phyloP scores from a whole-genome alignment of 148 eudicot genomes.

The Persicaria maculosa region DNA sequence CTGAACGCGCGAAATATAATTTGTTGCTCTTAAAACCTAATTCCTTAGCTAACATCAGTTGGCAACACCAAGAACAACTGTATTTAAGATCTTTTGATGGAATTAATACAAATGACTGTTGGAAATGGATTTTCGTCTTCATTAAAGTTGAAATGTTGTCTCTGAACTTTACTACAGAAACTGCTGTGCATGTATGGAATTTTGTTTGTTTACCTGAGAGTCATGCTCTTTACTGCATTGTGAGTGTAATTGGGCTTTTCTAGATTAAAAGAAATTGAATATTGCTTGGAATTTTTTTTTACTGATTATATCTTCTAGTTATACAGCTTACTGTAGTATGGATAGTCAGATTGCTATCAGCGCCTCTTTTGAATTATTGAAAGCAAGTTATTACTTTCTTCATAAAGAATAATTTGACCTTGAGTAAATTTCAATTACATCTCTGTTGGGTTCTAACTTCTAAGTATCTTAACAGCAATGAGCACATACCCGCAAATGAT shows the following conservation, averaged over 20 bases:
- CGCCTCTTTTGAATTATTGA: too few species aligned
- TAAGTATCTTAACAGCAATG: too few species aligned
- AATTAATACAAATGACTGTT: too few species aligned
- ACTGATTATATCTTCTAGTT: background rate
- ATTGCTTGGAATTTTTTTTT: background rate
- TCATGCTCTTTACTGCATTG: background rate
- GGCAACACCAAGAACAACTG: background rate
- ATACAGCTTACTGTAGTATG: too few species aligned
- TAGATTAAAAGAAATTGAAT: background rate
- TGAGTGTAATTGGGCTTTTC: background rate
- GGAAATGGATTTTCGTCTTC: too few species aligned
- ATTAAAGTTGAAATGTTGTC: background rate
- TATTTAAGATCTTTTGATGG: background rate
- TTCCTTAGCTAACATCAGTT: background rate
- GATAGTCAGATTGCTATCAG: too few species aligned
- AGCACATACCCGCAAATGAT: too few species aligned
- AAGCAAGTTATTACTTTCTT: too few species aligned
- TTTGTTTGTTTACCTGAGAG: background rate
- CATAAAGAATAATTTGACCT: background rate
- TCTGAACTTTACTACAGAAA: background rate
- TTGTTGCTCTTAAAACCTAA: background rate
- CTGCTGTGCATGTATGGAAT: too few species aligned
- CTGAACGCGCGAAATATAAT: background rate
- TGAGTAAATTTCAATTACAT: too few species aligned
- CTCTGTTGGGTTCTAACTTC: too few species aligned